Conservation (phyloP, 345 rosid species). For the Eucalyptus guilfoylei region DNA sequence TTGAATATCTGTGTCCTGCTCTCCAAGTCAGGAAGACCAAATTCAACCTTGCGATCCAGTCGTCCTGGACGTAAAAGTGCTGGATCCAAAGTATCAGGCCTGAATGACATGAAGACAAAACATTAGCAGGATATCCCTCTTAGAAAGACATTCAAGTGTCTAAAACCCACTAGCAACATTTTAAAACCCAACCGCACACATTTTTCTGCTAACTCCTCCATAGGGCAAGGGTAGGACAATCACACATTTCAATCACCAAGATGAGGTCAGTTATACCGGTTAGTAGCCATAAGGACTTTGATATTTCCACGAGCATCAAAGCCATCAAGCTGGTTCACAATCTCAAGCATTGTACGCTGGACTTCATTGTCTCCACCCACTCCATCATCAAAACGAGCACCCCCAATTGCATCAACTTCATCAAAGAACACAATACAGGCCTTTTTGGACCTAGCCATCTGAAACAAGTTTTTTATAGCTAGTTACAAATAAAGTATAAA, state of each 20-base stretch:
- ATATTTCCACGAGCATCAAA: conserved; percentile 90
- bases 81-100: conserved; percentile 90
- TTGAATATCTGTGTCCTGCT: conserved; percentile 84
- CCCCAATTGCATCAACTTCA: conserved; percentile 74
- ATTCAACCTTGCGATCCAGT: conserved; percentile 87
- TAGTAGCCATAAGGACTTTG: conserved; percentile 93
- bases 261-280: conserved; percentile 1
- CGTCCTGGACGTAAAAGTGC: conserved; percentile 91
- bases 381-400: conserved; percentile 74
- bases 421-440: conserved; percentile 78
- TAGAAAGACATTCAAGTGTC: not conserved
- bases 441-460: conserved; percentile 76
- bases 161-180: not conserved
- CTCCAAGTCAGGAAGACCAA: conserved; percentile 79
- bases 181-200: not conserved
- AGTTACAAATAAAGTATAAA: not conserved
- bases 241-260: conserved; percentile 16
- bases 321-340: conserved; percentile 80
- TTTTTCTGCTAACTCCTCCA: not conserved
- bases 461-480: not conserved
- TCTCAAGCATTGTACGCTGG: conserved; percentile 75
- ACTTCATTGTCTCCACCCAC: conserved; percentile 72
- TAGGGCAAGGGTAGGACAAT: not conserved
- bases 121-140: not conserved
- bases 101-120: not conserved